Evolutionary conservation across 768 basidiomycete species (phyloP), one percentile per base, ranked within the genome.

Genomic region (Serendipita indica): DNA sequence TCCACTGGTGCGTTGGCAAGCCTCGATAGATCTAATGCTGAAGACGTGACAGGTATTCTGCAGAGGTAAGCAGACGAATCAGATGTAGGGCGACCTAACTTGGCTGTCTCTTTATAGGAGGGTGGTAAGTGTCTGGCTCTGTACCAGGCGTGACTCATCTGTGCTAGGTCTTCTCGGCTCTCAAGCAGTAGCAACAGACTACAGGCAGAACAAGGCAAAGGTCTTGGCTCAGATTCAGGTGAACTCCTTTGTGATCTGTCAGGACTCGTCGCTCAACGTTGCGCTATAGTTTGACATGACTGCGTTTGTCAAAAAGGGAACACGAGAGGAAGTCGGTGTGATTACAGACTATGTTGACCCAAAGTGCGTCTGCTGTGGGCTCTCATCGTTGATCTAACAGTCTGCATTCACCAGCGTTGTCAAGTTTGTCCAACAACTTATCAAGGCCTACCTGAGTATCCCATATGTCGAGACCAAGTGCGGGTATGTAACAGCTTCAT

Each of bases 391-490:
- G 2, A 61, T 63, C 64, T 18, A 49, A 49, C 46, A 12, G 22
- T 20, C 13, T 20, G 12, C 46, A 18, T 20, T 41, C 1, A n/a
- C 33, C 30, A 89, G 88, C 62, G 72, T 97, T 63, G 91, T 90
- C 2, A 71, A 79, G 43, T 83, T 87, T 71, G 86, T 93, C 71
- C 86, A 81, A 73, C 70, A 77, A 58, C 75, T 93, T 28, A 80
- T 94, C 13, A 79, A 85, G 32, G 65, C 72, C 60, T 96, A 96
- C 68, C 78, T 93, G 58, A 77, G 81, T 66, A 90, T 94, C 63
- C 90, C 91, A 27, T 89, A 79, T 64, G 84, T 80, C 27, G 81
- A 88, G 75, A 96, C 92, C 59, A 76, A 84, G 74, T 94, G 92
- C 72, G 89, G 87, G 41, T 43, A n/a, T n/a, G 41, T 43, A n/a